Evolutionary conservation across 2,329 filamentous ascomycete species (phyloP).

Genomic region (Alternaria gaisen): DNA sequence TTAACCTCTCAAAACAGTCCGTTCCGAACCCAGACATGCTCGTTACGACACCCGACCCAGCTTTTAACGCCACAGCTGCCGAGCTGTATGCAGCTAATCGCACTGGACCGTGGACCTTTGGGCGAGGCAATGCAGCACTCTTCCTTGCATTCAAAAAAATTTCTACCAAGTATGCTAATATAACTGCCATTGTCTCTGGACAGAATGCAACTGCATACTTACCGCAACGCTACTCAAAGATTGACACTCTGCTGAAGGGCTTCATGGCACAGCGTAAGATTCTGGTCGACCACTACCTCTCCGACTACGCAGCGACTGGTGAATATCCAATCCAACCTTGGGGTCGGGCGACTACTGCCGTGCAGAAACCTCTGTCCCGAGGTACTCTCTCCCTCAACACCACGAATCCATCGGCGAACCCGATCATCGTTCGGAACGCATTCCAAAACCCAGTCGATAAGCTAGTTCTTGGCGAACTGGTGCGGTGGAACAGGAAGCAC

Average conservation of each 20-base stretch:
- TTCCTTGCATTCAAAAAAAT: conserved; percentile 20
- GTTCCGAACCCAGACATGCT: conserved; percentile 16
- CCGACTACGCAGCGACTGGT: conserved; percentile 31
- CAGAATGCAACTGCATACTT: conserved; percentile 21
- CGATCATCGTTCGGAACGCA: conserved; percentile 41
- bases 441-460: conserved; percentile 46
- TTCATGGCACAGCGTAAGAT: conserved; percentile 21
- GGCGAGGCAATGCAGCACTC: conserved; percentile 13
- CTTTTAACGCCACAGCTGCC: conserved; percentile 33
- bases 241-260: conserved; percentile 17
- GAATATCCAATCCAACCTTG: conserved; percentile 33
- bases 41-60: conserved; percentile 24
- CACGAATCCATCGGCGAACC: conserved; percentile 37
- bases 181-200: conserved; percentile 11
- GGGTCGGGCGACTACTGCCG: conserved; percentile 13
- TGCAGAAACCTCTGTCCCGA: conserved; percentile 34
- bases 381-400: conserved; percentile 48
- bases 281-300: conserved; percentile 11
- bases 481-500: conserved; percentile 46
- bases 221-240: conserved; percentile 16
- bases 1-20: conserved; percentile 10
- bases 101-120: conserved; percentile 33
- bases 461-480: conserved; percentile 36
- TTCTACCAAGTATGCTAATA: conserved; percentile 12
- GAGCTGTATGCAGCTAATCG: conserved; percentile 32